Percentiles rank a stretch among this genome's conserved stretches.
phyloP scores from a whole-genome alignment of 306 rosid genomes.

The Oemleria cerasiformis region DNA sequence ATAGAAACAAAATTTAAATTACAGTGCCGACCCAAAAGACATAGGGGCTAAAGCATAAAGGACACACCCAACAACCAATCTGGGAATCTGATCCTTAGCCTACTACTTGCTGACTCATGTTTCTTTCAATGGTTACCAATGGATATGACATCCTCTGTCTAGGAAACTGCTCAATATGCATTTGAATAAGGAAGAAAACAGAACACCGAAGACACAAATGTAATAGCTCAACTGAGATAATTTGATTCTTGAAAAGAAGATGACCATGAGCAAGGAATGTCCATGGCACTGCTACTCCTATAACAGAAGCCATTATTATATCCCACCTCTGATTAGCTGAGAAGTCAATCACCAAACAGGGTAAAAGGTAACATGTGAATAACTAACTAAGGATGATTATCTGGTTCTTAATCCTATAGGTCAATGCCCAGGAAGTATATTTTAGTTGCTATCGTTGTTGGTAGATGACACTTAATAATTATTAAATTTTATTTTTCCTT shows the following conservation, averaged over 20 bases:
- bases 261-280: slow-evolving; percentile 2
- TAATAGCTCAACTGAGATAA: slow-evolving; percentile 32
- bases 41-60: slow-evolving; percentile 42
- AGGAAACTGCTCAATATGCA: slow-evolving; percentile 65
- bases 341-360: neutral
- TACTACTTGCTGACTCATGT: slow-evolving; percentile 81
- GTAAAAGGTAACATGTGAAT: too few relatives aligned
- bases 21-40: slow-evolving; percentile 50
- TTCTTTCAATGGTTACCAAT: slow-evolving; percentile 72
- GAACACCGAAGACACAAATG: slow-evolving; percentile 33
- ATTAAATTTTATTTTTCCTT: neutral
- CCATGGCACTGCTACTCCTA: neutral
- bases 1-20: slow-evolving; percentile 35
- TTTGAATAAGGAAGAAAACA: slow-evolving; percentile 43
- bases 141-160: slow-evolving; percentile 75
- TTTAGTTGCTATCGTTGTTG: neutral
- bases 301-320: neutral
- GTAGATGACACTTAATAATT: too few relatives aligned
- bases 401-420: too few relatives aligned
- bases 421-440: neutral
- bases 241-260: slow-evolving; percentile 9
- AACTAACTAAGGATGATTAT: too few relatives aligned
- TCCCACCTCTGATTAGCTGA: neutral
- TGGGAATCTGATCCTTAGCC: slow-evolving; percentile 69
- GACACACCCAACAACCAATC: slow-evolving; percentile 59